phyloP scores from a whole-genome alignment of 257 asterid species.

The Haberlea rhodopensis region DNA sequence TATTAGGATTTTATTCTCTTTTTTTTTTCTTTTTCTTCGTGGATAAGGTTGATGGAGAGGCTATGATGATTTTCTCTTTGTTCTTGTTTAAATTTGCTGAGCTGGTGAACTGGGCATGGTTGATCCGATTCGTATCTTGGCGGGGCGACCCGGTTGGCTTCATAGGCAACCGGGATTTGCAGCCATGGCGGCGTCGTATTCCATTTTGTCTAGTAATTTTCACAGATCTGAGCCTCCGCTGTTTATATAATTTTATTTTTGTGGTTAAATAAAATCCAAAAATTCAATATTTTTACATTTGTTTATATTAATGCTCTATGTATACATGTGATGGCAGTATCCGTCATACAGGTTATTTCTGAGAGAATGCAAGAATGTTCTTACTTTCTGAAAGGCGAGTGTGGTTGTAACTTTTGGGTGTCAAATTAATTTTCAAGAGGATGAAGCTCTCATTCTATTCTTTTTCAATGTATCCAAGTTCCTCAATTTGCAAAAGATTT shows the following conservation, averaged over 20 bases:
- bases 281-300: too few relatives aligned
- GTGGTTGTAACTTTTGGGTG: slow-evolving; percentile 18
- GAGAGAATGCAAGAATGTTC: slow-evolving; percentile 99
- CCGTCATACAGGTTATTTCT: slow-evolving; percentile 67
- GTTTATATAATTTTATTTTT: too few relatives aligned
- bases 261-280: too few relatives aligned
- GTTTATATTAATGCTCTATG: too few relatives aligned
- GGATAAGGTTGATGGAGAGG: background rate
- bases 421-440: background rate
- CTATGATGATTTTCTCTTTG: slow-evolving; percentile 15
- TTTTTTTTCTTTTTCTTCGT: background rate
- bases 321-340: slow-evolving; percentile 25
- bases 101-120: slow-evolving; percentile 16
- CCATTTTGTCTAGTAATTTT: slow-evolving; percentile 12
- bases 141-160: slow-evolving; percentile 22
- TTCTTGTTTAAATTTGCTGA: background rate
- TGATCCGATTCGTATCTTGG: slow-evolving; percentile 22
- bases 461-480: slow-evolving; percentile 66
- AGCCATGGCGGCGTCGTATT: slow-evolving; percentile 24
- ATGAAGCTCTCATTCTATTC: slow-evolving; percentile 30
- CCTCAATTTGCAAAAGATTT: slow-evolving; percentile 75
- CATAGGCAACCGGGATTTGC: slow-evolving; percentile 17
- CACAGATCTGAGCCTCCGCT: slow-evolving; percentile 24
- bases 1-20: background rate
- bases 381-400: slow-evolving; percentile 78